Evolutionary conservation across 2,329 filamentous ascomycete species (phyloP).

Genomic region (Ilyonectria destructans): DNA sequence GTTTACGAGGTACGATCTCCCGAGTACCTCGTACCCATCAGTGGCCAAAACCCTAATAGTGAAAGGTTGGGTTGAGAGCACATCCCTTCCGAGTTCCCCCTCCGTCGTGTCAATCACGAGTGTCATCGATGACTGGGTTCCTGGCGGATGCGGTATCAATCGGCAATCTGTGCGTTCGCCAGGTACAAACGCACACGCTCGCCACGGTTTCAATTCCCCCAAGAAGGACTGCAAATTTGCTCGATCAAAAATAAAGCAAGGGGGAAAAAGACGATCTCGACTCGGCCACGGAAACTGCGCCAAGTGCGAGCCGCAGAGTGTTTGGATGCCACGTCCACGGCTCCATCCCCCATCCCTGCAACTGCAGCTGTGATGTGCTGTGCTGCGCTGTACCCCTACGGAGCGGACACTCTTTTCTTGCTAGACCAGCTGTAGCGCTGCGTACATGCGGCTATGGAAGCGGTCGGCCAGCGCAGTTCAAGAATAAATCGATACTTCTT

Average conservation of each 20-base stretch:
- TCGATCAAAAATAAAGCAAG: not conserved
- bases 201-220: not conserved
- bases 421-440: constrained; percentile 13
- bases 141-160: not conserved
- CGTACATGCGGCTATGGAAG: constrained; percentile 6
- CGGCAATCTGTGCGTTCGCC: not conserved
- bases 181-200: not conserved
- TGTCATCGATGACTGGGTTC: not conserved
- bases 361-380: constrained; percentile 19
- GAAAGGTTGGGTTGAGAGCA: constrained; percentile 3
- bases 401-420: not conserved
- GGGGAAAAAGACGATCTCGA: not conserved
- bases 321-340: constrained; percentile 29
- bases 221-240: not conserved
- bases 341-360: constrained; percentile 27
- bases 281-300: constrained; percentile 18
- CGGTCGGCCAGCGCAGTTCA: constrained; percentile 18
- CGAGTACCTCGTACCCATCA: constrained; percentile 17
- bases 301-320: constrained; percentile 17
- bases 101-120: not conserved
- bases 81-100: constrained; percentile 13
- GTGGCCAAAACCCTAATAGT: constrained; percentile 25
- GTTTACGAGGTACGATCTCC: constrained; percentile 30
- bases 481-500: not conserved
- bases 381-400: constrained; percentile 7